Percentiles rank a stretch among this genome's conserved stretches.
These are phyloP conservation scores for Daedaleopsis sinensis DNA, from an alignment of 768 basidiomycete genomes.

Conservation along the genomic window DNA sequence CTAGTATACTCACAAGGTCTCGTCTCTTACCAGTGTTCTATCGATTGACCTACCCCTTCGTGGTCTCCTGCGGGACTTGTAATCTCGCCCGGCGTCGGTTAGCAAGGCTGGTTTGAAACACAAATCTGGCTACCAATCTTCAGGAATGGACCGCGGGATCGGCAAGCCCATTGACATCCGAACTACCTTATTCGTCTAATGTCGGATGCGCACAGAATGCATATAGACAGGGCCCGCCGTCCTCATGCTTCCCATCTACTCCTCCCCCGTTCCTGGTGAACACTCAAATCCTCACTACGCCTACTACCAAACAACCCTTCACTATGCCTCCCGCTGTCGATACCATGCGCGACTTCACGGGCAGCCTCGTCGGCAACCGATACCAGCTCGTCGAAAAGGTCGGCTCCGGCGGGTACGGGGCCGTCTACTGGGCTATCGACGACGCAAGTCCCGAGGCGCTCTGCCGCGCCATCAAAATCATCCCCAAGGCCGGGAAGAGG, in stretches of 20 bases:
- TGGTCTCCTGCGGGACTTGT: no score
- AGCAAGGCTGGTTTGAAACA: no score
- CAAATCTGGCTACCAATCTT: no score
- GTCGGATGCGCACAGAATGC: neutral
- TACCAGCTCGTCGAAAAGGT: conserved; percentile 77
- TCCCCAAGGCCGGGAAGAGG: conserved; percentile 12
- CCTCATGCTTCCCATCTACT: no score
- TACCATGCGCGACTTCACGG: conserved; percentile 24
- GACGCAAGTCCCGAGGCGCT: conserved; percentile 1
- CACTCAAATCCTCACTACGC: conserved; percentile 3
- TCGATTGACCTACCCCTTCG: no score
- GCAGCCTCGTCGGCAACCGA: conserved; percentile 63
- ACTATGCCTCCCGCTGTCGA: conserved; percentile 17
- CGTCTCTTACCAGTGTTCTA: no score
- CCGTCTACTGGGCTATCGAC: conserved; percentile 81
- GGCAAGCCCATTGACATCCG: no score
- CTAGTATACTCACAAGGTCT: no score
- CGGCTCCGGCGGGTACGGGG: conserved; percentile 95
- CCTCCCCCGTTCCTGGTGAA: conserved; percentile 12
- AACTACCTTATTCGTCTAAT: neutral
- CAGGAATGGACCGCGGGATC: no score
- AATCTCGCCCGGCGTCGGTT: no score
- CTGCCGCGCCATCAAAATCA: conserved; percentile 27
- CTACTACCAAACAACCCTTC: neutral
- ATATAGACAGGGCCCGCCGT: neutral